Base-by-base conservation (phyloP, 2,329 filamentous ascomycete species). In the Microdochium paspali region DNA sequence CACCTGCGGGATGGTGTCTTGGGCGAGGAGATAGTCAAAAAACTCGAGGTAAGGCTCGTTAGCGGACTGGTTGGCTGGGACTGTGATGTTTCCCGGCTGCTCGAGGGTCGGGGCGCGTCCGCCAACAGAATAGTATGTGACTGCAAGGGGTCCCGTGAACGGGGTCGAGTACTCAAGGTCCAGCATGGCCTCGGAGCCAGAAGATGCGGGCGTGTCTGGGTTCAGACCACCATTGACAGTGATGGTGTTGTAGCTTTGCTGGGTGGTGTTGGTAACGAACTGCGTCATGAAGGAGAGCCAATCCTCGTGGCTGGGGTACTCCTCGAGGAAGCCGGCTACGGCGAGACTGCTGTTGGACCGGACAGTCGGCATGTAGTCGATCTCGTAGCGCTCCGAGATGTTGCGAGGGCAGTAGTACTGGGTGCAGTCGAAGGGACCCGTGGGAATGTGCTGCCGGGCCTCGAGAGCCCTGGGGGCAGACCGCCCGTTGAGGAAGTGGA, bases 31-130 rank as follows among this genome's bases (percentile, higher is more conserved):
- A 59, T 77, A 77, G 48, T 77, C 70, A 10, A 84, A 70, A 62
- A 80, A 84, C n/a, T 76, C 75, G 1, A 85, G 68, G 60, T 84
- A 87, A 0, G 82, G 82, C 65, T 85, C 82, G 60, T 85, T 84
- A n/a, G 66, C 68, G 53, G 80, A 73, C 30, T 32, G 4, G 7
- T 28, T 25, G 24, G 45, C 15, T 25, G 32, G 30, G 26, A 35
- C 31, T 9, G n/a, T 18, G 10, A 35, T n/a, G 31, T 35, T 18
- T 5, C 31, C 31, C 10, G 31, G 31, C 31, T 35, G 31, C 10
- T n/a, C n/a, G 31, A 13, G 31, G 10, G 31, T 35, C 31, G 31
- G 31, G 15, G 31, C 10, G 10, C 31, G 31, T 35, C 58, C 64
- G 7, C 63, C 66, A 10, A 62, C 61, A 45, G 66, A 58, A 52